A percentile compares a stretch with the other conserved stretches of the same genome.
These are phyloP conservation scores for Triglochin maritima DNA, from an alignment of 106 monocot species.

Conservation along the genomic window DNA sequence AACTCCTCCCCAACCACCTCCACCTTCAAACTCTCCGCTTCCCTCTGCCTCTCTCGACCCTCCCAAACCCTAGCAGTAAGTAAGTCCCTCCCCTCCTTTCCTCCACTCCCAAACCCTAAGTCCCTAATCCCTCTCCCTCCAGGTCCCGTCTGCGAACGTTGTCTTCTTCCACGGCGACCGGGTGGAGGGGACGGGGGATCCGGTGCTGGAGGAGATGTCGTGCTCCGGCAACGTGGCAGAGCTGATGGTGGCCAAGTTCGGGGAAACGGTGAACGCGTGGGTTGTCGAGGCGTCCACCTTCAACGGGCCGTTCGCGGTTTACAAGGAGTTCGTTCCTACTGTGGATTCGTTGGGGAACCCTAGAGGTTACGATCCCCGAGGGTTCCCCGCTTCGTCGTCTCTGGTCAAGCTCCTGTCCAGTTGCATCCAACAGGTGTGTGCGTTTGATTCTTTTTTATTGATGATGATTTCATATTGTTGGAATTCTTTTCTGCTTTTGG, in stretches of 20 bases:
- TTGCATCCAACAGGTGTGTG: conserved; percentile 45
- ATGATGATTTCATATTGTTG: background rate
- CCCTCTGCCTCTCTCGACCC: conserved; percentile 46
- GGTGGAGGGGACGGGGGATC: conserved; percentile 48
- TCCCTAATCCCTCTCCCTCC: background rate
- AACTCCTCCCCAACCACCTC: background rate
- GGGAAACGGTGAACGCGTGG: conserved; percentile 44
- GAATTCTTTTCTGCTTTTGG: background rate
- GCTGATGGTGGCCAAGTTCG: conserved; percentile 54
- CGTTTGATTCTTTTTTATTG: background rate
- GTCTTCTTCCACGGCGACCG: conserved; percentile 88
- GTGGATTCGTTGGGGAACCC: conserved; percentile 64
- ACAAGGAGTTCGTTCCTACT: conserved; percentile 55
- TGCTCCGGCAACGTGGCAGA: conserved; percentile 39
- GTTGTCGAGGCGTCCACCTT: conserved; percentile 67
- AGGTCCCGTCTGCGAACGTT: conserved; percentile 60
- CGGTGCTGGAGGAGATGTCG: conserved; percentile 68
- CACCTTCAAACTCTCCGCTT: conserved; percentile 39
- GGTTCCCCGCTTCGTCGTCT: conserved; percentile 54
- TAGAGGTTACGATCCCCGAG: conserved; percentile 44
- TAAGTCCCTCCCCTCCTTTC: background rate
- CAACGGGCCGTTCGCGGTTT: conserved; percentile 66
- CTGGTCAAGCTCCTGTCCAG: conserved; percentile 33
- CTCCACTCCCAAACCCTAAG: background rate
- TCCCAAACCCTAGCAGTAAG: conserved; percentile 60